phyloP scores from a whole-genome alignment of 78 protist species.

The Chrysochromulina parva region DNA sequence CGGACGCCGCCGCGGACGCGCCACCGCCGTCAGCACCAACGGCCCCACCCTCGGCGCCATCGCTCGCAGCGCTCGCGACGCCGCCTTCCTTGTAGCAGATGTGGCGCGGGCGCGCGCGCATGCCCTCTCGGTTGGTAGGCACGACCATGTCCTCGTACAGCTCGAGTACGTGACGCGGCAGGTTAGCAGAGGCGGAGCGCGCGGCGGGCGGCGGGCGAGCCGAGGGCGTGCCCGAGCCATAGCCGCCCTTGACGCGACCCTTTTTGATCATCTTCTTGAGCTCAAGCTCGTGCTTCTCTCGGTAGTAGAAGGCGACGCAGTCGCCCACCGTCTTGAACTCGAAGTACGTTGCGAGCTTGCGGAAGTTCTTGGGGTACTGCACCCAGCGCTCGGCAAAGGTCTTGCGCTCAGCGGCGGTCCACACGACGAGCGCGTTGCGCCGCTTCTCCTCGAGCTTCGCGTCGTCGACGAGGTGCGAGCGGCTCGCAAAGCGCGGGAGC shows the following conservation, averaged over 20 bases:
- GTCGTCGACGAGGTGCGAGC: neutral
- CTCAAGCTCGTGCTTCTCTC: neutral
- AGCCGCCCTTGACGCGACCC: neutral
- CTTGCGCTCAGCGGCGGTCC: neutral
- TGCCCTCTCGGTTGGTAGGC: neutral
- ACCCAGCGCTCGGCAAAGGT: neutral
- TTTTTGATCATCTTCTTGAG: neutral
- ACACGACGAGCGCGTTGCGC: neutral
- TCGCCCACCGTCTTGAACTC: slow-evolving; percentile 12
- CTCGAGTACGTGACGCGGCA: too few species aligned
- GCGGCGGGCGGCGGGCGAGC: too few species aligned
- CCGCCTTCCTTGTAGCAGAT: neutral
- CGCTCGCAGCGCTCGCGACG: neutral
- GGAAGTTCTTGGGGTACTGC: neutral
- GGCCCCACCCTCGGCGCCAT: neutral
- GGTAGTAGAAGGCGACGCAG: neutral
- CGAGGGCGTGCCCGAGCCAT: too few species aligned
- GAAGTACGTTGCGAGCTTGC: neutral
- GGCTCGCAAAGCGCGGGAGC: neutral
- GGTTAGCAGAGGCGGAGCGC: neutral
- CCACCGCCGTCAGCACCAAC: too few species aligned
- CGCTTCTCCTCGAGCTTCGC: neutral
- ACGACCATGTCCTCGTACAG: neutral
- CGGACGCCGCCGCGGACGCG: neutral
- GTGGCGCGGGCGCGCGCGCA: slow-evolving; percentile 33